Conservation (phyloP, 495 filamentous ascomycete genomes). For the Penicillium bovifimosum region DNA sequence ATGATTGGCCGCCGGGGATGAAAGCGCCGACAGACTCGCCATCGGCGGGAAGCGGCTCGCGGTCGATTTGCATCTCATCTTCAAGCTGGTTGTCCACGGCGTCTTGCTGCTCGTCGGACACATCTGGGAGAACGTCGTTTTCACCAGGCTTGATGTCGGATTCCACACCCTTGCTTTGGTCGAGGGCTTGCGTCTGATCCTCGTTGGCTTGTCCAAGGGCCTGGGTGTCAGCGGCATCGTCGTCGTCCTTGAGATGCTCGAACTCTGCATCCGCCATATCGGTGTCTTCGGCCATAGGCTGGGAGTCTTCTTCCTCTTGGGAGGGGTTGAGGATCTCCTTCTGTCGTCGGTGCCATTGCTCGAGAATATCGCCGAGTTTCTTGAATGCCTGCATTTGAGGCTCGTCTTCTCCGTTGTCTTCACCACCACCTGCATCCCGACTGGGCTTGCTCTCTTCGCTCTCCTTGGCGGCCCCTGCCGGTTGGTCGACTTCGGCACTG, state of each 20-base stretch:
- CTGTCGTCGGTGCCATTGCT: conserved; percentile 83
- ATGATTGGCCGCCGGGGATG: conserved; percentile 35
- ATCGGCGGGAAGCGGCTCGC: conserved; percentile 30
- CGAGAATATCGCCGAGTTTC: conserved; percentile 88
- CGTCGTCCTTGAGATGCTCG: conserved; percentile 82
- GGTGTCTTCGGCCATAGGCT: conserved; percentile 49
- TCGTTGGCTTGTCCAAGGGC: conserved; percentile 84
- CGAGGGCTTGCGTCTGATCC: conserved; percentile 75
- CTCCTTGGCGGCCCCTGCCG: conserved; percentile 37
- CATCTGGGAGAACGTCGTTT: conserved; percentile 54
- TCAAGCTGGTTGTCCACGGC: conserved; percentile 44
- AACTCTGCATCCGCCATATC: conserved; percentile 73
- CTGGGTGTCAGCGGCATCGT: conserved; percentile 75
- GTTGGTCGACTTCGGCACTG: conserved; percentile 38
- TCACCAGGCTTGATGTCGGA: conserved; percentile 53
- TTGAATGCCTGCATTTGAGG: conserved; percentile 64
- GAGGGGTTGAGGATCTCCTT: conserved; percentile 67
- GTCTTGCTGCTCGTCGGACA: conserved; percentile 49
- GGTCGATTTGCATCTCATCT: conserved; percentile 46
- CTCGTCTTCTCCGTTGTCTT: conserved; percentile 47
- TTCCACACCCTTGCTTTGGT: conserved; percentile 80
- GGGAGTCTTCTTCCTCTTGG: conserved; percentile 54
- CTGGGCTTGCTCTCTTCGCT: conserved; percentile 43
- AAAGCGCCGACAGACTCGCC: conserved; percentile 39
- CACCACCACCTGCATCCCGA: conserved; percentile 37